Evolutionary conservation across 306 rosid genomes (phyloP).

Genomic region (apple (Malus domestica)): ASM211411v1 NC_041804.1:24732501-24733000

Average conservation of each 20-base stretch:
- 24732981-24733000: background rate
- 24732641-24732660: slow-evolving; percentile 94
- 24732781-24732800: slow-evolving; percentile 98
- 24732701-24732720: slow-evolving; percentile 82
- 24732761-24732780: slow-evolving; percentile 73
- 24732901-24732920: background rate
- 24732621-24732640: slow-evolving; percentile 91
- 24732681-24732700: slow-evolving; percentile 93
- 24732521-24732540: slow-evolving; percentile 93
- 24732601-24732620: slow-evolving; percentile 84
- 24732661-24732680: slow-evolving; percentile 96
- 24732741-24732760: slow-evolving; percentile 77
- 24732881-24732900: background rate
- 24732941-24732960: background rate
- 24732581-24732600: slow-evolving; percentile 87
- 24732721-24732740: slow-evolving; percentile 97
- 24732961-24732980: background rate
- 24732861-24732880: background rate
- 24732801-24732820: slow-evolving; percentile 82
- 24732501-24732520: slow-evolving; percentile 79
- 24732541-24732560: slow-evolving; percentile 79
- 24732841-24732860: background rate
- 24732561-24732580: slow-evolving; percentile 61
- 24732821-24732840: background rate
- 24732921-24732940: too few species aligned